These are phyloP conservation scores for Colletotrichum filicis DNA, from an alignment of 2,329 filamentous ascomycete genomes.

Conservation along the genomic window DNA sequence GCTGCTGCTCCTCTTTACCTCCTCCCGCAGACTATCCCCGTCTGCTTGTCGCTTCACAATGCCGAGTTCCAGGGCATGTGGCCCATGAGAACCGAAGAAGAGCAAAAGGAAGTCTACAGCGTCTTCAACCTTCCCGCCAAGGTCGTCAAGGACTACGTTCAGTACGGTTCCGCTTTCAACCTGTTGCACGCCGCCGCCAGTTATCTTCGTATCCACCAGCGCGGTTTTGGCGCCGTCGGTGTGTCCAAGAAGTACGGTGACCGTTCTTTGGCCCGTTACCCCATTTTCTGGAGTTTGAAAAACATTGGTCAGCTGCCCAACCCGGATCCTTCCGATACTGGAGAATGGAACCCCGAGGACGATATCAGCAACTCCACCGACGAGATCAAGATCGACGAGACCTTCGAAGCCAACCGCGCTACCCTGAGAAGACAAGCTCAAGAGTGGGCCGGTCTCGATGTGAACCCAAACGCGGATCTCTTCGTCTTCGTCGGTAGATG, in stretches of 20 bases:
- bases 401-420: constrained; percentile 63
- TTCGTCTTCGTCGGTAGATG: constrained; percentile 77
- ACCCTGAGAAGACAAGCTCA: constrained; percentile 70
- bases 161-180: constrained; percentile 77
- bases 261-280: constrained; percentile 73
- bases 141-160: constrained; percentile 69
- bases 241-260: constrained; percentile 77
- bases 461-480: constrained; percentile 70
- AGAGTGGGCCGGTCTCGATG: constrained; percentile 73
- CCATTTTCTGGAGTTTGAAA: constrained; percentile 75
- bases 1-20: constrained; percentile 72
- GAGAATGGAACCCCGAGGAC: constrained; percentile 65
- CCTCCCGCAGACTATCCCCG: constrained; percentile 69
- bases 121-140: constrained; percentile 71
- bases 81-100: constrained; percentile 72
- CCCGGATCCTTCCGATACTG: constrained; percentile 73
- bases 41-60: constrained; percentile 74
- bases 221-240: constrained; percentile 75
- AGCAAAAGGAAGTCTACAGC: constrained; percentile 71
- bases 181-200: constrained; percentile 74
- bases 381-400: constrained; percentile 63
- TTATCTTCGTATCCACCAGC: constrained; percentile 73
- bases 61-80: constrained; percentile 77
- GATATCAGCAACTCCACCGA: constrained; percentile 52
- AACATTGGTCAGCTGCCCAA: constrained; percentile 73